Conservation (phyloP, 805 yeast genomes). For the Metschnikowia amazonensis region DNA sequence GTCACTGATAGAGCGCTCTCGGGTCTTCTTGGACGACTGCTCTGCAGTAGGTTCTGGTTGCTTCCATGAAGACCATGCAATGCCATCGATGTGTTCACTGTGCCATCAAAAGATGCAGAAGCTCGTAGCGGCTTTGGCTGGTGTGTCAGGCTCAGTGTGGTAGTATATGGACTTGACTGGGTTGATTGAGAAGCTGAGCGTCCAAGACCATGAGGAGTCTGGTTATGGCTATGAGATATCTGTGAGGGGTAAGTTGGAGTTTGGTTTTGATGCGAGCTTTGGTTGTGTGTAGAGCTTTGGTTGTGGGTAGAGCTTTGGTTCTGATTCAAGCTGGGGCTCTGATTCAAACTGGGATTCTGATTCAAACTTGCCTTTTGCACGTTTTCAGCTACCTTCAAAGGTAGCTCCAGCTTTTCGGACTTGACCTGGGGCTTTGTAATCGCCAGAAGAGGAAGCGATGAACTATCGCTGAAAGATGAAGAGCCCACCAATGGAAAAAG, state of each 20-base stretch:
- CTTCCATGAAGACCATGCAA: constrained; percentile 13
- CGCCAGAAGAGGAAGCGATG: constrained; percentile 33
- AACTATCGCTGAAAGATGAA: constrained; percentile 33
- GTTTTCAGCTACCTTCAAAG: not conserved
- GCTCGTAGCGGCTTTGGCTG: constrained; percentile 7
- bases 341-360: not conserved
- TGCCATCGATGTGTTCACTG: not conserved
- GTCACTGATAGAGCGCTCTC: constrained; percentile 39
- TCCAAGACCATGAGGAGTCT: not conserved
- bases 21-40: constrained; percentile 32
- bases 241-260: not conserved
- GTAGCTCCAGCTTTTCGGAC: not conserved
- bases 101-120: constrained; percentile 4
- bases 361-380: not conserved
- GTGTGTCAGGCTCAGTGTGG: not conserved
- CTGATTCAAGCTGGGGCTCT: not conserved
- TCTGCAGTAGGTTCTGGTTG: constrained; percentile 6
- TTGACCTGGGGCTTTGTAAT: constrained; percentile 19
- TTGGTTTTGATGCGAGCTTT: not conserved
- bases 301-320: not conserved
- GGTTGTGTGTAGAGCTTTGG: not conserved
- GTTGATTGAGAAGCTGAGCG: constrained; percentile 4
- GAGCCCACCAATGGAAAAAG: constrained; percentile 41
- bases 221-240: not conserved
- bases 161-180: not conserved